Evolutionary conservation across 495 filamentous ascomycete species (phyloP).

Genomic region (Trichoderma asperelloides): DNA sequence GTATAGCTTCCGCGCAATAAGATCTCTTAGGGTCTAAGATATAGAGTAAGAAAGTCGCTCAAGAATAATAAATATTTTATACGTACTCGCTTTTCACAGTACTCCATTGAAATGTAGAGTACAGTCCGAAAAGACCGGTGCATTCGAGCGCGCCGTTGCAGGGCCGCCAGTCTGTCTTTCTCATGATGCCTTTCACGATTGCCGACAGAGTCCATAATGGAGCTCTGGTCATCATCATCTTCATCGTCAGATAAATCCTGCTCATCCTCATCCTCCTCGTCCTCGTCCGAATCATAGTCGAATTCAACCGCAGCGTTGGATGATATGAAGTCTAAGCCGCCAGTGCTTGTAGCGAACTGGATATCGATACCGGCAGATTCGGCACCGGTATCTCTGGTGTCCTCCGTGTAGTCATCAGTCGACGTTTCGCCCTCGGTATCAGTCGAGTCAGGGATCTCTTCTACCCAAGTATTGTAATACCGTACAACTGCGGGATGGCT

Average conservation of each 20-base stretch:
- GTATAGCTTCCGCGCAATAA: constrained; percentile 69
- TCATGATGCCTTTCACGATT: constrained; percentile 16
- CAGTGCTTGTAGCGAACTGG: constrained; percentile 59
- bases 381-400: constrained; percentile 21
- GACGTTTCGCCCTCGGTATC: constrained; percentile 51
- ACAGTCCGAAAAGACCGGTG: constrained; percentile 28
- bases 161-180: constrained; percentile 18
- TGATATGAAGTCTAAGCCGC: constrained; percentile 89
- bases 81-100: constrained; percentile 82
- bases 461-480: constrained; percentile 92
- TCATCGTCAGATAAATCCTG: constrained; percentile 25
- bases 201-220: constrained; percentile 18
- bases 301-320: constrained; percentile 73
- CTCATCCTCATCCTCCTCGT: constrained; percentile 35
- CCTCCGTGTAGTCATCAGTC: constrained; percentile 40
- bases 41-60: background rate
- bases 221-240: constrained; percentile 19
- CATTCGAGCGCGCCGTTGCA: constrained; percentile 7
- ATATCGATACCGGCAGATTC: constrained; percentile 39
- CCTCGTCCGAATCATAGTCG: constrained; percentile 69
- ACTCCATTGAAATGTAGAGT: constrained; percentile 71
- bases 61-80: background rate
- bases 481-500: constrained; percentile 95
- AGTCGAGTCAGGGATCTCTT: constrained; percentile 52
- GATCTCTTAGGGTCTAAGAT: constrained; percentile 72